A percentile compares a stretch with the other conserved stretches of the same genome.
Evolutionary conservation across 169 alveolate genomes (phyloP).

Genomic region (Theileria annulata): DNA sequence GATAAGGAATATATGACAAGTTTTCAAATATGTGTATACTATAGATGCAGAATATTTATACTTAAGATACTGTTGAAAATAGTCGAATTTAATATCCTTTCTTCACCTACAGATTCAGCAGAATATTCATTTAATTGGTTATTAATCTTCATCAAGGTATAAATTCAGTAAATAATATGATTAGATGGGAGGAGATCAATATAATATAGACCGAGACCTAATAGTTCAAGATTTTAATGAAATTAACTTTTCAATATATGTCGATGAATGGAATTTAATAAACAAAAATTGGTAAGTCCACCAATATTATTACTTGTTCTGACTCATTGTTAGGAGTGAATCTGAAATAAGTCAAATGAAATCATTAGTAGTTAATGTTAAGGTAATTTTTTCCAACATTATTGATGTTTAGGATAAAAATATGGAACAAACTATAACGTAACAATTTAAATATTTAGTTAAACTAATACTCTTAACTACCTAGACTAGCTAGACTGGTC

Average conservation of each 20-base stretch:
- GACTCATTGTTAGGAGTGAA: conserved; percentile 46
- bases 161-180: background rate
- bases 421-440: conserved; percentile 25
- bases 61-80: conserved; percentile 14
- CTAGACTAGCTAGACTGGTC: no score
- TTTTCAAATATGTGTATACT: conserved; percentile 51
- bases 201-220: conserved; percentile 19
- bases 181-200: conserved; percentile 64
- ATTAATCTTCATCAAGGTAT: conserved; percentile 46
- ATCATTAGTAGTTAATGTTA: conserved; percentile 25
- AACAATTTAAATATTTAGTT: background rate
- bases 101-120: conserved; percentile 39
- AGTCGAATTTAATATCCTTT: conserved; percentile 26
- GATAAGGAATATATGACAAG: conserved; percentile 11
- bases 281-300: conserved; percentile 41
- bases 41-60: conserved; percentile 56
- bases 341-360: conserved; percentile 49
- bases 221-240: conserved; percentile 52
- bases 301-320: background rate
- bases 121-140: conserved; percentile 63
- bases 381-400: background rate
- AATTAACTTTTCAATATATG: conserved; percentile 30
- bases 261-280: conserved; percentile 54
- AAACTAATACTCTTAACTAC: no score
- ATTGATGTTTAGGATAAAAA: conserved; percentile 10